Base-by-base conservation (phyloP, 1,139 yeast genomes). In the Saccharomyces hybrid region DNA sequence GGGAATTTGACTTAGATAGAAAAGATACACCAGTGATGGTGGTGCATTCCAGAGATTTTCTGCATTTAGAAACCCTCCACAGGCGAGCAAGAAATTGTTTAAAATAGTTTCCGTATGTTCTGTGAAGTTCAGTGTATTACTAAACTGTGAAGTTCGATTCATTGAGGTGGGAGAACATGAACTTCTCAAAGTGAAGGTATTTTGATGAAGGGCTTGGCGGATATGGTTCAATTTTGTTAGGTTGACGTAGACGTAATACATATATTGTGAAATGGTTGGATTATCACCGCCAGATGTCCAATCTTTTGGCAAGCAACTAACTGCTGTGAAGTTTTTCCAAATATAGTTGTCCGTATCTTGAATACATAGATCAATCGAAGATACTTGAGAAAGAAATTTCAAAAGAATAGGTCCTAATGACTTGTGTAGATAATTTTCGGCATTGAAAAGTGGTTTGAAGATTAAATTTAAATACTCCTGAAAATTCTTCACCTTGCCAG, bases 241-340 rank as follows among this genome's bases (percentile, higher is more conserved):
- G 26, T 53, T 50, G 20, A 54, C 52, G 38, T 55, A 55, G 46
- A 58, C 52, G 50, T 60, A 57, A 46, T 57, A 60, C 59, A 58
- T 57, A 55, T 60, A 60, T 26, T 59, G 57, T 13, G 59, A 55
- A 4, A 60, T 49, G 4, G 63, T 56, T 2, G 63, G 63, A 47
- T 60, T 60, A 41, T 60, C 63, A n/a, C 61, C 57, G 11, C 49
- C 50, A 2, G 57, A 56, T 25, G 48, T 25, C 63, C 63, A 60
- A 7, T 56, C 51, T 6, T 41, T 13, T 7, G 63, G 63, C 16
- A 47, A 9, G 13, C 56, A 50, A 9, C 50, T 44, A 13, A 52
- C 50, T 6, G 31, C 38, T 5, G 59, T 53, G 52, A 59, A 59
- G 1, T 49, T 49, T 23, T 51, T 50, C 62, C 62, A 59, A 23